phyloP scores from a whole-genome alignment of 1,139 yeast species.

The Sugiyamaella neomexicana region DNA sequence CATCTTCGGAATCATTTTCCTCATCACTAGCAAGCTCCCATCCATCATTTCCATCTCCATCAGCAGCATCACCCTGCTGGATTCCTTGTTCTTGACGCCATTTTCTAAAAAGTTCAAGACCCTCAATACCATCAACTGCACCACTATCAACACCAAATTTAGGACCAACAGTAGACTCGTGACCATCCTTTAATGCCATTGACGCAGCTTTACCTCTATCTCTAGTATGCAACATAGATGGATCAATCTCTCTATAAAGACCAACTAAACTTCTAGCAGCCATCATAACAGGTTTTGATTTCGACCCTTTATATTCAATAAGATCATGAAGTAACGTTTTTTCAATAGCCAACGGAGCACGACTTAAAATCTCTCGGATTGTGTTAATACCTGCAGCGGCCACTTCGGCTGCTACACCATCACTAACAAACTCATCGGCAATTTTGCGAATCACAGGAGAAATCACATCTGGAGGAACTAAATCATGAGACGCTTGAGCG shows the following conservation, averaged over 20 bases:
- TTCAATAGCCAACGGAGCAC: slow-evolving; percentile 94
- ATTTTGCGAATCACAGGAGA: slow-evolving; percentile 79
- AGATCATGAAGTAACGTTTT: slow-evolving; percentile 83
- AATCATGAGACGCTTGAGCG: slow-evolving; percentile 95
- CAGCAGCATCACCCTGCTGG: slow-evolving; percentile 44
- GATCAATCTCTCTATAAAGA: slow-evolving; percentile 89
- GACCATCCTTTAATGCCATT: slow-evolving; percentile 65
- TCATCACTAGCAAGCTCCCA: slow-evolving; percentile 55
- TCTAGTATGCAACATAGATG: slow-evolving; percentile 85
- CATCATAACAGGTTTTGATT: slow-evolving; percentile 88
- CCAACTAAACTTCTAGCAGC: slow-evolving; percentile 91
- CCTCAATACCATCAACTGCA: slow-evolving; percentile 62
- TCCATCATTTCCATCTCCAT: slow-evolving; percentile 46
- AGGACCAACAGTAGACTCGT: slow-evolving; percentile 29
- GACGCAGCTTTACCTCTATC: slow-evolving; percentile 93
- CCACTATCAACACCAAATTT: slow-evolving; percentile 60
- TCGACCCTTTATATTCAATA: slow-evolving; percentile 86
- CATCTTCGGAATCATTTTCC: slow-evolving; percentile 57
- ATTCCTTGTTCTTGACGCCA: slow-evolving; percentile 74
- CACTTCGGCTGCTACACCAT: slow-evolving; percentile 96
- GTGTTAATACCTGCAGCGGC: slow-evolving; percentile 98
- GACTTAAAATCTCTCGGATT: slow-evolving; percentile 83
- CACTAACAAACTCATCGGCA: slow-evolving; percentile 96
- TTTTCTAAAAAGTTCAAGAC: slow-evolving; percentile 81
- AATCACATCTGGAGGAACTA: slow-evolving; percentile 93